These are phyloP conservation scores for Termitomyces sp. DNA, from an alignment of 768 basidiomycete genomes.

Conservation along the genomic window DNA sequence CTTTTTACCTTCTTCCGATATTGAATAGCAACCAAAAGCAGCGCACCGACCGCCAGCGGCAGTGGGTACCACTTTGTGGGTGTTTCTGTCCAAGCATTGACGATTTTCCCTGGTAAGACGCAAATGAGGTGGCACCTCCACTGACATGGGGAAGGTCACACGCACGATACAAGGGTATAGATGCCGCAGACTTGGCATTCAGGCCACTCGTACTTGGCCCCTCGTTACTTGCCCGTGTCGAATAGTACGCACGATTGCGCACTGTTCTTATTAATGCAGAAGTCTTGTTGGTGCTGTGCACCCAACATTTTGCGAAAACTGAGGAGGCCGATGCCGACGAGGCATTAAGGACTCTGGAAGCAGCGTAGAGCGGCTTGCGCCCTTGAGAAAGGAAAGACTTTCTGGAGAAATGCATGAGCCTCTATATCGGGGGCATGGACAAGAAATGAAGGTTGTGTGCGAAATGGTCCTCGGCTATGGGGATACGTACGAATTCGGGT, in stretches of 20 bases:
- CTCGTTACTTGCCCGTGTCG: conserved; percentile 28
- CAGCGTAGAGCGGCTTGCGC: conserved; percentile 54
- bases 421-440: conserved; percentile 10
- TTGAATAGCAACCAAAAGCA: conserved; percentile 78
- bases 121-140: conserved; percentile 5
- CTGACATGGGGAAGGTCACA: conserved; percentile 8
- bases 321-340: conserved; percentile 45
- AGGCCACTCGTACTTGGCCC: conserved; percentile 18
- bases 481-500: conserved; percentile 15
- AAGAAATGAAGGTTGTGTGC: neutral
- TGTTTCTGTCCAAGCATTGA: conserved; percentile 79
- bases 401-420: conserved; percentile 47
- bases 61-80: conserved; percentile 96
- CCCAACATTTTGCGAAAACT: conserved; percentile 49
- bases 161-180: conserved; percentile 53
- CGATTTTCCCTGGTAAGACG: conserved; percentile 48
- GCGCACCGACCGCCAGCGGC: conserved; percentile 84
- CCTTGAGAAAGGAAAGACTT: conserved; percentile 49
- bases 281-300: conserved; percentile 50
- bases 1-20: conserved; percentile 58
- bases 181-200: conserved; percentile 20
- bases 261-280: conserved; percentile 45
- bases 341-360: conserved; percentile 50
- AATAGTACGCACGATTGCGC: conserved; percentile 36
- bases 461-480: conserved; percentile 9